Evolutionary conservation across 2,329 filamentous ascomycete species (phyloP), one percentile per base, ranked within the genome.

Genomic region (Fusarium fracticaudum): DNA sequence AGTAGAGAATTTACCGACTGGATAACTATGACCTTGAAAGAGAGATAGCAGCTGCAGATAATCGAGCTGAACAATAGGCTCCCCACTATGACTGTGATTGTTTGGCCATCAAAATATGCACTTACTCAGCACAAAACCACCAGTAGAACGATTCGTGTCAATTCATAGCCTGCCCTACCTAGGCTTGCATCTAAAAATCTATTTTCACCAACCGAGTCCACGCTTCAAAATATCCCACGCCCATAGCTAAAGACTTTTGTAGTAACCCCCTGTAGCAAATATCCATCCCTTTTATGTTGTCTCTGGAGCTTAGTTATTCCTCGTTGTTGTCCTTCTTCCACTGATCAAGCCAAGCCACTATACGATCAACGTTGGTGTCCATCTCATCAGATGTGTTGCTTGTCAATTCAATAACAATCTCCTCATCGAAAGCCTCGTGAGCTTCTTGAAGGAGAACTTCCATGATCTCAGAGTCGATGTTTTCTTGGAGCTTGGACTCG

Each of bases 391-490:
- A 88, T 61, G 89, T 89, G 80, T 97, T 93, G 83, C 96, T 98
- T 79, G 86, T 90, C 79, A 99, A 85, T 83, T 98, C 95, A 33
- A 98, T 93, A 43, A 99, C 92, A 76, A 97, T 94, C 80, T 96
- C 91, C 82, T 93, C 90, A 61, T 94, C 93, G 79, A 96, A 99
- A 17, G 93, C 90, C 73, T 98, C 95, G 69, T 91, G 87, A 38
- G 96, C 96, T 85, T 99, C 96, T 76, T 98, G 92, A 26, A 97
- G 86, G 64, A 99, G 85, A 33, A 98, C 94, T 80, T 98, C 93
- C 92, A 99, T 98, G 80, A 99, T 98, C 85, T 99, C 96, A 37
- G 94, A 93, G 83, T 99, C 96, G 69, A 99, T 86, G 80, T 99
- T 99, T 83, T 98, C 96, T 82, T 98, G 94, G 48, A 99, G 86